Evolutionary conservation across 2,329 filamentous ascomycete species (phyloP).

Genomic region (Escovopsis sp.): DNA sequence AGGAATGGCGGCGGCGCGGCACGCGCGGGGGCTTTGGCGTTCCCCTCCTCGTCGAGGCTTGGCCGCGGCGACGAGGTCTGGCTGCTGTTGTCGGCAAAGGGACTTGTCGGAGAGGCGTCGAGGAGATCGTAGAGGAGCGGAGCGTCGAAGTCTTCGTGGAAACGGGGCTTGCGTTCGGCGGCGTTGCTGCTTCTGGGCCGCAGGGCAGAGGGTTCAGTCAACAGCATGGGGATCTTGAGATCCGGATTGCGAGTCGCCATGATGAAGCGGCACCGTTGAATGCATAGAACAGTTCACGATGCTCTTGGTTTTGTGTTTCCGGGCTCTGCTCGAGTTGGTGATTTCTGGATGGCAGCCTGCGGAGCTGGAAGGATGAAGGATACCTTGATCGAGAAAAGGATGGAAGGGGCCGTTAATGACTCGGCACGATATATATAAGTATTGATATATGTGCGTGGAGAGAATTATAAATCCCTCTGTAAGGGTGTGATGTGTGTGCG

Average conservation of each 20-base stretch:
- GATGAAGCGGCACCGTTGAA: not conserved
- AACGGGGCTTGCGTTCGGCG: conserved; percentile 19
- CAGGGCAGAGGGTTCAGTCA: conserved; percentile 6
- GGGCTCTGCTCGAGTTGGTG: not conserved
- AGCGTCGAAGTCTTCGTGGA: conserved; percentile 24
- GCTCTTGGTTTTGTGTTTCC: no score
- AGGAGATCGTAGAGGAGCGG: conserved; percentile 22
- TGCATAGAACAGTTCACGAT: not conserved
- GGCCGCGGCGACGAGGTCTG: conserved; percentile 9
- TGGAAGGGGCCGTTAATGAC: no score
- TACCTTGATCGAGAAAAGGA: no score
- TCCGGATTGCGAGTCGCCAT: conserved; percentile 16
- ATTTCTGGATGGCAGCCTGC: not conserved
- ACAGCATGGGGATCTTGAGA: conserved; percentile 14
- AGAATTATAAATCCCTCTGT: no score
- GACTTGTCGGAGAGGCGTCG: conserved; percentile 16
- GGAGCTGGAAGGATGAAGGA: no score
- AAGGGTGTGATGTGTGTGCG: no score
- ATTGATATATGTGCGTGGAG: no score
- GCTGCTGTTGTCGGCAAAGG: conserved; percentile 13
- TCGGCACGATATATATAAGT: no score
- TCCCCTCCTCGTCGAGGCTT: not conserved
- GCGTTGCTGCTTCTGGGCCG: conserved; percentile 5
- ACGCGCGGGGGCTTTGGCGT: no score
- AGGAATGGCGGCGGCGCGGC: conserved; percentile 5